Evolutionary conservation across 768 basidiomycete genomes (phyloP).

Genomic region (Russula griseocarnosa): DNA sequence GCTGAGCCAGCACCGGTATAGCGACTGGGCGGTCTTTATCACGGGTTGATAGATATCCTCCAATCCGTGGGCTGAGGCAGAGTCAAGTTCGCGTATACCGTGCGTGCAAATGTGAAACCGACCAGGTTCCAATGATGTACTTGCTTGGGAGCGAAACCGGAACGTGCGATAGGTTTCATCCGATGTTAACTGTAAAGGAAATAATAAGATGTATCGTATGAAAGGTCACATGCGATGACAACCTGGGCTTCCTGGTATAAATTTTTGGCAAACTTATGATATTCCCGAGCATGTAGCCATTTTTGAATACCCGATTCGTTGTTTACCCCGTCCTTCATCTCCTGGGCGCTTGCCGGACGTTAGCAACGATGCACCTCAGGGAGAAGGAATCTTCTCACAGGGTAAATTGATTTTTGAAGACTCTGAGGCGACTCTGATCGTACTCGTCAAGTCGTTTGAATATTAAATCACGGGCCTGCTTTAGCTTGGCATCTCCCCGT

Average conservation of each 20-base stretch:
- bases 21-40: neutral
- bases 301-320: neutral
- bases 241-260: too few species aligned
- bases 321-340: neutral
- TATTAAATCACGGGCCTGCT: neutral
- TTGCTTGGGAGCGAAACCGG: neutral
- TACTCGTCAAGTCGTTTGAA: neutral
- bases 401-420: neutral
- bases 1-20: conserved; percentile 3
- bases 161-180: neutral
- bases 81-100: neutral
- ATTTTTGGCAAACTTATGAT: too few species aligned
- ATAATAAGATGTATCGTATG: neutral
- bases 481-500: neutral
- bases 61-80: neutral
- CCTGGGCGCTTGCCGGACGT: conserved; percentile 2
- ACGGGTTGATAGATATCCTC: neutral
- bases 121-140: neutral
- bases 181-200: neutral
- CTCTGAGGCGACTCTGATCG: neutral
- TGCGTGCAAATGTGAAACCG: neutral
- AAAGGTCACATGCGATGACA: neutral
- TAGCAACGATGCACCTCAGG: neutral
- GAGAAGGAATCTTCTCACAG: neutral
- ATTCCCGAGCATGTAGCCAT: conserved; percentile 4